These are phyloP conservation scores for Ascosphaera aggregata DNA, from an alignment of 2,329 filamentous ascomycete genomes.

Conservation along the genomic window DNA sequence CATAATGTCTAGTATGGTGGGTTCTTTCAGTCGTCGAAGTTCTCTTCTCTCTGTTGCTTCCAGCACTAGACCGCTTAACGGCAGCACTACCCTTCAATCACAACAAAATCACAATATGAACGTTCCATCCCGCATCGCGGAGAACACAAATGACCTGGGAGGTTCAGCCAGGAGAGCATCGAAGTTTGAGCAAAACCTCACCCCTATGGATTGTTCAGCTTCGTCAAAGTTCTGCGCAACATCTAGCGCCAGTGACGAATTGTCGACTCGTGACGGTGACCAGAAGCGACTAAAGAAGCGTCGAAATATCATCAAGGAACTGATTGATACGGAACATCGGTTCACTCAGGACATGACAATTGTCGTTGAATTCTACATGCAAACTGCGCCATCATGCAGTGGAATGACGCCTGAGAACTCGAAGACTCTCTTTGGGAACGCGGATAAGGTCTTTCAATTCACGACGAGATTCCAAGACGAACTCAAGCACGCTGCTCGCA, in stretches of 20 bases:
- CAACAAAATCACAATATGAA: neutral
- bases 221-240: neutral
- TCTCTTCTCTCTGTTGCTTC: neutral
- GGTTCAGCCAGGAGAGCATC: neutral
- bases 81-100: neutral
- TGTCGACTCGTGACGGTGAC: slow-evolving; percentile 29
- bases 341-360: slow-evolving; percentile 95
- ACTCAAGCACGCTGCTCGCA: slow-evolving; percentile 57
- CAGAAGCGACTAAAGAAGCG: slow-evolving; percentile 45
- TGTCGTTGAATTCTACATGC: slow-evolving; percentile 92
- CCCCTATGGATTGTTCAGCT: neutral
- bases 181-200: neutral
- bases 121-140: neutral
- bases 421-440: slow-evolving; percentile 80
- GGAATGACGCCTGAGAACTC: slow-evolving; percentile 64
- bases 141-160: neutral
- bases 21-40: neutral
- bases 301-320: slow-evolving; percentile 66
- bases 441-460: slow-evolving; percentile 71
- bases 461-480: slow-evolving; percentile 57
- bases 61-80: neutral
- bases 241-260: slow-evolving; percentile 2
- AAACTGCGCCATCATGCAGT: slow-evolving; percentile 61
- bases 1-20: neutral
- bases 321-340: slow-evolving; percentile 76